phyloP scores from a whole-genome alignment of 1,284 basidiomycete genomes.

The Tylopilus orsonianus region DNA sequence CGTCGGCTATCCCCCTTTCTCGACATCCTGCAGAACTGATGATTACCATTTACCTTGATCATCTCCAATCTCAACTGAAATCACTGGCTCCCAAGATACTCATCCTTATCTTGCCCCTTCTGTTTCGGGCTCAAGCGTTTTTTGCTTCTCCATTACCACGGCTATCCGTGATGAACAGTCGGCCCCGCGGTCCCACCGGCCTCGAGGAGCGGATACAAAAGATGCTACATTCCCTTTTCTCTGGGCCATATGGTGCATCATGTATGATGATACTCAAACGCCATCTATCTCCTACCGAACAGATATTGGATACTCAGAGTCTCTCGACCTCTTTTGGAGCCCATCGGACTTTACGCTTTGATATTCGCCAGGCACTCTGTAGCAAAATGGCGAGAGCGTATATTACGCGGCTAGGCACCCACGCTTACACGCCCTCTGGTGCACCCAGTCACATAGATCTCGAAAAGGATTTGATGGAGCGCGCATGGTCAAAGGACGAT shows the following conservation, averaged over 20 bases:
- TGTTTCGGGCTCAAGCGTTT: conserved; percentile 68
- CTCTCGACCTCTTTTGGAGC: conserved; percentile 53
- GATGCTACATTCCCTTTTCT: conserved; percentile 53
- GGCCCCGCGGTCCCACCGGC: conserved; percentile 38
- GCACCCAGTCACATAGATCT: conserved; percentile 57
- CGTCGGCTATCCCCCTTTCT: conserved; percentile 26
- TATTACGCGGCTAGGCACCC: conserved; percentile 52
- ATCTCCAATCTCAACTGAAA: conserved; percentile 59
- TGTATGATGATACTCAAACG: conserved; percentile 62
- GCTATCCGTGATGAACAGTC: conserved; percentile 47
- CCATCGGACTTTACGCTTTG: conserved; percentile 61
- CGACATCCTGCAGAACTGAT: conserved; percentile 59
- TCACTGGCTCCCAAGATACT: conserved; percentile 55
- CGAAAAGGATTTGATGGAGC: conserved; percentile 61
- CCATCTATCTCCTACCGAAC: conserved; percentile 39
- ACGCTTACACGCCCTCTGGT: conserved; percentile 57
- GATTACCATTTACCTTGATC: conserved; percentile 59
- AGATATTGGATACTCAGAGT: conserved; percentile 25
- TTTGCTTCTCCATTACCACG: conserved; percentile 64
- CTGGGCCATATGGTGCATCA: conserved; percentile 61
- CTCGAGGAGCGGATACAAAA: conserved; percentile 59
- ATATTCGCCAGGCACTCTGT: conserved; percentile 59
- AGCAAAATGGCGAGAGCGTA: conserved; percentile 64
- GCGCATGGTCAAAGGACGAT: conserved; percentile 68
- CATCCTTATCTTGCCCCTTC: conserved; percentile 56